phyloP scores from a whole-genome alignment of 164 flowering plant genomes.

The Vitis riparia region DNA sequence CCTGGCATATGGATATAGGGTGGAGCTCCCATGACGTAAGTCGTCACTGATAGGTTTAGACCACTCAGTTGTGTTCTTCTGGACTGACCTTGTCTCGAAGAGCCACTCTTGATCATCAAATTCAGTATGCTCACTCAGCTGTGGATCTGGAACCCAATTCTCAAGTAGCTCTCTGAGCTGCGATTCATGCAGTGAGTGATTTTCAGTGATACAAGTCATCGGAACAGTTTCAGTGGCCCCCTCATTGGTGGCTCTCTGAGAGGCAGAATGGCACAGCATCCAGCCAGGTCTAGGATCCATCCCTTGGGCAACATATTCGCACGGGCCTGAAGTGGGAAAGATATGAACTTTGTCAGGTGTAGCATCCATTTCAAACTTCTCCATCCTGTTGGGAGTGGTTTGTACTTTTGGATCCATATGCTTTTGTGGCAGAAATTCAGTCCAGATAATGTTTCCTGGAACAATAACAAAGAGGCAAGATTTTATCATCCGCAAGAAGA shows the following conservation, averaged over 20 bases:
- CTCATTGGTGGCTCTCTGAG: background rate
- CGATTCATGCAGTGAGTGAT: background rate
- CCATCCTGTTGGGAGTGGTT: background rate
- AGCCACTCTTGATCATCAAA: constrained; percentile 15
- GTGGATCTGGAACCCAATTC: constrained; percentile 11
- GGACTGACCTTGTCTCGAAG: background rate
- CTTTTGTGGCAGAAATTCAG: background rate
- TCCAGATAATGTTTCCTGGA: background rate
- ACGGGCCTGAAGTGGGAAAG: no score
- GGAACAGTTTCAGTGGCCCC: background rate
- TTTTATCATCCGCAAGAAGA: no score
- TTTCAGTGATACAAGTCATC: background rate
- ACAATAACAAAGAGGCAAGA: no score
- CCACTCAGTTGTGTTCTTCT: constrained; percentile 2
- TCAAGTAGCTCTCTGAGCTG: constrained; percentile 1
- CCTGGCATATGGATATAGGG: background rate
- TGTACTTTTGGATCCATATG: background rate
- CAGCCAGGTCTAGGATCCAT: background rate
- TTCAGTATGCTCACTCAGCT: background rate
- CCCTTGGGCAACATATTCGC: background rate
- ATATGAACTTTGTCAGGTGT: no score
- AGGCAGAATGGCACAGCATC: background rate
- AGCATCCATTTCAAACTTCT: background rate
- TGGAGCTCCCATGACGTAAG: background rate
- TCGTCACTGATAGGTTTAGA: background rate